Conservation (phyloP, 805 yeast species). For the Torulaspora microellipsoides region DNA sequence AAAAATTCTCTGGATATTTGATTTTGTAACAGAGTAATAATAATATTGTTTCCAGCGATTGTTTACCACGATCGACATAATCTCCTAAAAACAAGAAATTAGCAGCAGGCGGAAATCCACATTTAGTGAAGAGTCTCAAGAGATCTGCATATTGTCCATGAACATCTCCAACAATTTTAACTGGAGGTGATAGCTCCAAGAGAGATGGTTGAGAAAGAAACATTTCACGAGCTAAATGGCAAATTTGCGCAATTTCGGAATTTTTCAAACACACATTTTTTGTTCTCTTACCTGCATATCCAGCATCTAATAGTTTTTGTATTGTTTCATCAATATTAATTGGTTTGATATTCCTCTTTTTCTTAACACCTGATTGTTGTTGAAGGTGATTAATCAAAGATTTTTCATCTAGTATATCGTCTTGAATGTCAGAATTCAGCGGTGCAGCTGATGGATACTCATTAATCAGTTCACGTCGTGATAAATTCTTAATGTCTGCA, state of each 20-base stretch:
- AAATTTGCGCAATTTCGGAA: constrained; percentile 81
- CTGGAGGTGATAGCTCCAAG: constrained; percentile 77
- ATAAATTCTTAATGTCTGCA: constrained; percentile 7
- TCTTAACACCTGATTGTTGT: constrained; percentile 16
- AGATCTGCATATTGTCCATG: constrained; percentile 96
- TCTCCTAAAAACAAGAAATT: constrained; percentile 93
- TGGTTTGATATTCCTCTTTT: constrained; percentile 29
- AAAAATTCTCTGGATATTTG: constrained; percentile 94
- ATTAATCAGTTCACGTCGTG: constrained; percentile 14
- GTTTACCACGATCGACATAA: constrained; percentile 97
- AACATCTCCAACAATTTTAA: constrained; percentile 84
- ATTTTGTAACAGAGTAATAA: constrained; percentile 87
- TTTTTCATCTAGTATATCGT: constrained; percentile 16
- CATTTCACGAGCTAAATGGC: constrained; percentile 83
- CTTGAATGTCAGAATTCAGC: constrained; percentile 12
- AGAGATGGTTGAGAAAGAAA: constrained; percentile 87
- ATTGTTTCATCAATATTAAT: constrained; percentile 80
- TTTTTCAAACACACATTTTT: constrained; percentile 84
- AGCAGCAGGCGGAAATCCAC: constrained; percentile 95
- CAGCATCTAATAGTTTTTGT: constrained; percentile 89
- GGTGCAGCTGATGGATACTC: constrained; percentile 25
- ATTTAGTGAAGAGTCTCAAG: constrained; percentile 84
- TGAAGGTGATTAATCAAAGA: constrained; percentile 24
- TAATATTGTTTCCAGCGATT: constrained; percentile 86
- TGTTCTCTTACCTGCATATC: constrained; percentile 91